Evolutionary conservation across 345 rosid species (phyloP).

Genomic region (Lumnitzera racemosa): DNA sequence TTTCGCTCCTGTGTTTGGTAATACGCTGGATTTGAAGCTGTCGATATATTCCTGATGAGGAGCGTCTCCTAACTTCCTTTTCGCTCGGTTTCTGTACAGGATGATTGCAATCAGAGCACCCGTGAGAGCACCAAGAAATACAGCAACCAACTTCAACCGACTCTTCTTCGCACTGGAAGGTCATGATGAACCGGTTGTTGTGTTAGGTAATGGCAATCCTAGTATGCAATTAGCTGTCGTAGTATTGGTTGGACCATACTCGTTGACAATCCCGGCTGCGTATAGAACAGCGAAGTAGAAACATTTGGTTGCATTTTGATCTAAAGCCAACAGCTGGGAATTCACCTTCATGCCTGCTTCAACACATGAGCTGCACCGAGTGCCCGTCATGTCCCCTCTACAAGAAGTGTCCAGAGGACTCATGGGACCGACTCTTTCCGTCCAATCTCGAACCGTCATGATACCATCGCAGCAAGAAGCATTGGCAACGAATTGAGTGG

Average conservation of each 20-base stretch:
- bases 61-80: constrained; percentile 21
- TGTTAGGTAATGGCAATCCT: constrained; percentile 28
- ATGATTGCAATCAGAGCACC: constrained; percentile 32
- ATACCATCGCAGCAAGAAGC: constrained; percentile 39
- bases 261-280: constrained; percentile 39
- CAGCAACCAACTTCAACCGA: constrained; percentile 15
- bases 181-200: constrained; percentile 5
- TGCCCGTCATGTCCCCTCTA: constrained; percentile 27
- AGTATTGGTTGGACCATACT: constrained; percentile 32
- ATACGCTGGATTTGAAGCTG: constrained; percentile 26
- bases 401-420: constrained; percentile 35
- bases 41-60: constrained; percentile 25
- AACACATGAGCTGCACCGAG: constrained; percentile 37
- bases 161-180: constrained; percentile 1
- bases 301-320: constrained; percentile 32
- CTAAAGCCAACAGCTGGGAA: constrained; percentile 18
- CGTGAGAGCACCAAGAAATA: constrained; percentile 21
- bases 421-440: constrained; percentile 17
- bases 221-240: constrained; percentile 39
- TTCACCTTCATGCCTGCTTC: constrained; percentile 39
- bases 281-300: constrained; percentile 33
- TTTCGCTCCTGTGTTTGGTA: constrained; percentile 45
- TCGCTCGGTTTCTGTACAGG: constrained; percentile 21
- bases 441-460: constrained; percentile 34
- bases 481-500: constrained; percentile 30